phyloP scores from a whole-genome alignment of 2,329 filamentous ascomycete genomes.

The Cadophora sp. region DNA sequence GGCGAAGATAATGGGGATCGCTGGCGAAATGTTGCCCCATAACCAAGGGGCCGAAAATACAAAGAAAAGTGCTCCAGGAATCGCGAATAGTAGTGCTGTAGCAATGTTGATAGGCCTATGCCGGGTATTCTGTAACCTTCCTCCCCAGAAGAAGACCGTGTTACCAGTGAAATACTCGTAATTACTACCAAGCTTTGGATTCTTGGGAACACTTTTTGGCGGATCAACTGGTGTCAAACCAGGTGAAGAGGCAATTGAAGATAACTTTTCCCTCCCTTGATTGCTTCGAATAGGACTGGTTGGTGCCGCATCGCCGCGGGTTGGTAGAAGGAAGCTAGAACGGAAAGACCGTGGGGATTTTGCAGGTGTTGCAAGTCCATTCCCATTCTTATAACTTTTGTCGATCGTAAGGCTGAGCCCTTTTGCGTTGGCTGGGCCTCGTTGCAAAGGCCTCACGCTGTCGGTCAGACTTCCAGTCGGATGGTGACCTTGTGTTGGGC shows the following conservation, averaged over 20 bases:
- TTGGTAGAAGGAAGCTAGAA: constrained; percentile 73
- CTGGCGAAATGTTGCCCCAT: constrained; percentile 88
- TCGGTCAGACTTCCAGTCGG: constrained; percentile 71
- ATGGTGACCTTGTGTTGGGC: constrained; percentile 68
- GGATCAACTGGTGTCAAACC: constrained; percentile 60
- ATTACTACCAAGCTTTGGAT: constrained; percentile 68
- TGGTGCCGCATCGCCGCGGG: constrained; percentile 58
- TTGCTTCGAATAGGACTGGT: constrained; percentile 61
- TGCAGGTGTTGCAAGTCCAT: constrained; percentile 62
- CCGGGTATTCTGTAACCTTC: constrained; percentile 85
- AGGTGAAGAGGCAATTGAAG: constrained; percentile 80
- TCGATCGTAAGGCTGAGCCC: constrained; percentile 65
- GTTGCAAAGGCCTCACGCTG: constrained; percentile 74
- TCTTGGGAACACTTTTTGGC: constrained; percentile 40
- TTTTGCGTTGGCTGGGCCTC: constrained; percentile 45
- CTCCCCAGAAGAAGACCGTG: constrained; percentile 86
- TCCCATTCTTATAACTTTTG: constrained; percentile 61
- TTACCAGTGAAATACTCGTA: constrained; percentile 95
- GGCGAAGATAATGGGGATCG: constrained; percentile 86
- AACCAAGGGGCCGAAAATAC: constrained; percentile 78
- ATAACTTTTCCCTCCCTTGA: constrained; percentile 80
- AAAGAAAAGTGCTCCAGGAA: constrained; percentile 86
- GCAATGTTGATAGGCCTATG: constrained; percentile 88
- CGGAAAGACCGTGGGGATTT: constrained; percentile 80
- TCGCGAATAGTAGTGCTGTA: constrained; percentile 79